phyloP scores from a whole-genome alignment of 2,329 filamentous ascomycete genomes.

The Dactylellina drechsleri region DNA sequence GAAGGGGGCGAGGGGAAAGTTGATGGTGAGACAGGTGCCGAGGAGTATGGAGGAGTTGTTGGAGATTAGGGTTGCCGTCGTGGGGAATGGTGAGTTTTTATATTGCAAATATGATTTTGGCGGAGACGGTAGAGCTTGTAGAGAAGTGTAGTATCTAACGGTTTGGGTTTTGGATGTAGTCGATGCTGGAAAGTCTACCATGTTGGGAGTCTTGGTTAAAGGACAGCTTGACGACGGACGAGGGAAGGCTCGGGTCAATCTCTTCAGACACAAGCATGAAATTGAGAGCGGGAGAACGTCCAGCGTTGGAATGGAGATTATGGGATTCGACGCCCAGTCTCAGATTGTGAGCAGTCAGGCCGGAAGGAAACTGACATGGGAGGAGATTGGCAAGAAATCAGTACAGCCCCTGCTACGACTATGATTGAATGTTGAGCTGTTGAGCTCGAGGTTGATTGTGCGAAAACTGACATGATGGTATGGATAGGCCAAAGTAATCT shows the following conservation, averaged over 20 bases:
- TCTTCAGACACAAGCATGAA: constrained; percentile 98
- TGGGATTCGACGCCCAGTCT: constrained; percentile 91
- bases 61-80: constrained; percentile 94
- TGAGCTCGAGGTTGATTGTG: background rate
- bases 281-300: constrained; percentile 94
- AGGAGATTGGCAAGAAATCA: constrained; percentile 93
- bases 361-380: constrained; percentile 90
- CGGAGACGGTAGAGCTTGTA: background rate
- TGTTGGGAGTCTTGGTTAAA: constrained; percentile 94
- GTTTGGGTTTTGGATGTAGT: constrained; percentile 65
- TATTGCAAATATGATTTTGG: no score
- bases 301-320: constrained; percentile 98
- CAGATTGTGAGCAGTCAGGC: constrained; percentile 83
- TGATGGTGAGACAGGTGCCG: constrained; percentile 81
- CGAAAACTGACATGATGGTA: constrained; percentile 3
- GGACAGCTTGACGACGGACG: constrained; percentile 93
- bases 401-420: constrained; percentile 60
- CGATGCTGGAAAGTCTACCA: constrained; percentile 95
- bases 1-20: constrained; percentile 81
- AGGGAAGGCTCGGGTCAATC: constrained; percentile 90
- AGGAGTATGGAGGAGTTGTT: constrained; percentile 84
- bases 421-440: background rate
- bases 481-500: constrained; percentile 83
- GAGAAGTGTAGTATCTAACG: background rate
- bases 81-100: constrained; percentile 78